Percentiles rank a stretch among this genome's conserved stretches.
These are phyloP conservation scores for Fusarium vanettenii DNA, from an alignment of 2,329 filamentous ascomycete species.

Conservation along the genomic window DNA sequence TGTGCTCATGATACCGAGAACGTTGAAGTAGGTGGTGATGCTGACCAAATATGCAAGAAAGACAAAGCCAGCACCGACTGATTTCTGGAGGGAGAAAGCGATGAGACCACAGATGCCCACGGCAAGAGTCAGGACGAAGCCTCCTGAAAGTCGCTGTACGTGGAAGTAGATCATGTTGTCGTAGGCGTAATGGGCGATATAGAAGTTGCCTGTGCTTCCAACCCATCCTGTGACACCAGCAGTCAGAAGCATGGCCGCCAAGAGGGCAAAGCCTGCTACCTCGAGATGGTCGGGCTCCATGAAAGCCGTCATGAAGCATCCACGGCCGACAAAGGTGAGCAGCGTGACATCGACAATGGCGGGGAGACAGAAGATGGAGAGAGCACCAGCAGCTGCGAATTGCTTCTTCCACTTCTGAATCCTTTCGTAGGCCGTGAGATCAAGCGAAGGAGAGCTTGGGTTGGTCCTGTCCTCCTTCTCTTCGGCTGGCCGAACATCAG, in stretches of 20 bases:
- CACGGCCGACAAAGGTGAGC: conserved; percentile 30
- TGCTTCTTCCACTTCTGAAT: conserved; percentile 28
- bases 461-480: background rate
- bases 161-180: conserved; percentile 37
- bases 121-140: conserved; percentile 19
- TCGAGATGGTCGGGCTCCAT: conserved; percentile 22
- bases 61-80: conserved; percentile 21
- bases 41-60: conserved; percentile 27
- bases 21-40: conserved; percentile 32
- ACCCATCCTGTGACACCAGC: conserved; percentile 36
- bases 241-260: conserved; percentile 24
- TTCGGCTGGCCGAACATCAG: conserved; percentile 1
- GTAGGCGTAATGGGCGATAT: conserved; percentile 33
- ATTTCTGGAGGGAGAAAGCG: conserved; percentile 20
- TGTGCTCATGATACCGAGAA: conserved; percentile 31
- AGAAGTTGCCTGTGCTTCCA: conserved; percentile 28
- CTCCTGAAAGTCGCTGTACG: conserved; percentile 28
- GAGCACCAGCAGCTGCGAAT: conserved; percentile 26
- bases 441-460: background rate
- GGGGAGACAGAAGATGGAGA: conserved; percentile 34
- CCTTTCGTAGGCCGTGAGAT: conserved; percentile 18
- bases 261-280: conserved; percentile 28
- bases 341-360: conserved; percentile 28
- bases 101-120: conserved; percentile 20
- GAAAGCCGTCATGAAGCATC: conserved; percentile 35